phyloP scores from a whole-genome alignment of 1,284 basidiomycete genomes.

The Filobasidium uniguttulatum region DNA sequence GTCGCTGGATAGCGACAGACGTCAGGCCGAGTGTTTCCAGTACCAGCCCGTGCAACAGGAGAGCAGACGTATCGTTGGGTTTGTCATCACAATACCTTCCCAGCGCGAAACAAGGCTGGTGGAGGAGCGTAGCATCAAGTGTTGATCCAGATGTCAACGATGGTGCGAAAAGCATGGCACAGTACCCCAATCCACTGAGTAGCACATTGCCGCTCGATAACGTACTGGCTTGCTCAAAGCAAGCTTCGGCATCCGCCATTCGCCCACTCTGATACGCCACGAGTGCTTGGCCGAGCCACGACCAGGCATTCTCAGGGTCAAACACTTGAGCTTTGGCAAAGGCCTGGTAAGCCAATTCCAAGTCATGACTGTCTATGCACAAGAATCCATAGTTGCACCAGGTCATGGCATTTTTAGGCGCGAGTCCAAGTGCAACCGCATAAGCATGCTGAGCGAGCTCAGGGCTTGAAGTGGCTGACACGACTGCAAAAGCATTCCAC shows the following conservation, averaged over 20 bases:
- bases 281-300: conserved; percentile 91
- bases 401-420: conserved; percentile 57
- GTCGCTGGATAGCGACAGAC: conserved; percentile 51
- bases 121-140: conserved; percentile 34
- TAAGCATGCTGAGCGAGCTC: conserved; percentile 74
- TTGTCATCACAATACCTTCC: conserved; percentile 58
- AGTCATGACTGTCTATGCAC: conserved; percentile 69
- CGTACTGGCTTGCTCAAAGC: conserved; percentile 72
- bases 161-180: conserved; percentile 49
- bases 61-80: conserved; percentile 56
- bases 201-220: conserved; percentile 57
- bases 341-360: conserved; percentile 71
- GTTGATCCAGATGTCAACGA: conserved; percentile 20
- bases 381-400: conserved; percentile 88
- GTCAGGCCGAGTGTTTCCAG: conserved; percentile 69
- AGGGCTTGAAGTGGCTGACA: conserved; percentile 24
- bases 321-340: conserved; percentile 78
- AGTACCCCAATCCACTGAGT: conserved; percentile 70
- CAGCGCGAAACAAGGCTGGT: conserved; percentile 61
- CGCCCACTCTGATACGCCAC: conserved; percentile 54
- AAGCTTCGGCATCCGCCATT: conserved; percentile 51
- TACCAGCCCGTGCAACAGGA: conserved; percentile 74
- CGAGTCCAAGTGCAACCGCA: conserved; percentile 73
- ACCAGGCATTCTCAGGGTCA: conserved; percentile 74
- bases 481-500: conserved; percentile 50